Percentiles rank a stretch among this genome's conserved stretches.
Evolutionary conservation across 306 rosid species (phyloP).

Genomic region (Ziziphus jujuba): DNA sequence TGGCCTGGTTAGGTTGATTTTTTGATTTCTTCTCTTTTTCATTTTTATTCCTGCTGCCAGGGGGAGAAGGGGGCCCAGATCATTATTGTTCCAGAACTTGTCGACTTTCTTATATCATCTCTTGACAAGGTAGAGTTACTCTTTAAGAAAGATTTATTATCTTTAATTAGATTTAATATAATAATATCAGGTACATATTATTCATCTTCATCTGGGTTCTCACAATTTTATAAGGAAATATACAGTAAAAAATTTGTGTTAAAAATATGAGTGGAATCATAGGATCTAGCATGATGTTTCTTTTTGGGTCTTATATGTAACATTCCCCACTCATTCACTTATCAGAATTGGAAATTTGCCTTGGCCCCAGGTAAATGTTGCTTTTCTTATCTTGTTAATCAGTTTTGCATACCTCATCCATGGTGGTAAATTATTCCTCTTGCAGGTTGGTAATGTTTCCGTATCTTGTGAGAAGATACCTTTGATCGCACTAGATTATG

Average conservation of each 20-base stretch:
- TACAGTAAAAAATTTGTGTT: too few species aligned
- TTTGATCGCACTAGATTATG: constrained; percentile 81
- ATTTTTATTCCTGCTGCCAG: constrained; percentile 33
- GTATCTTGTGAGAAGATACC: constrained; percentile 80
- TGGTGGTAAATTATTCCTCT: constrained; percentile 17
- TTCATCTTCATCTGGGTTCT: background rate
- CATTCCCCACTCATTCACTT: background rate
- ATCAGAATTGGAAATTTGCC: background rate
- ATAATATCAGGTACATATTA: background rate
- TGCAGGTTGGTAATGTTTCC: constrained; percentile 88
- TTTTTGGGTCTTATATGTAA: background rate
- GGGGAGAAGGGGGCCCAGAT: constrained; percentile 89
- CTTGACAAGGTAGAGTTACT: constrained; percentile 58
- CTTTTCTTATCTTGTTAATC: background rate
- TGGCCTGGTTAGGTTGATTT: background rate
- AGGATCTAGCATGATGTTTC: background rate
- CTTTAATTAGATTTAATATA: background rate
- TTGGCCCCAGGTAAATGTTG: background rate
- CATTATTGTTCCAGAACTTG: constrained; percentile 80
- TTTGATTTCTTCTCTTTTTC: background rate
- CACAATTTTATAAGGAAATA: background rate
- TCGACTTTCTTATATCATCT: constrained; percentile 62
- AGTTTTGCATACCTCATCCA: background rate
- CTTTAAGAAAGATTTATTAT: background rate
- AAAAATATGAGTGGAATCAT: background rate